A percentile compares a stretch with the other conserved stretches of the same genome.
These are phyloP conservation scores for Citrullus mucosospermus DNA, from an alignment of 306 rosid genomes.

Conservation along the genomic window DNA sequence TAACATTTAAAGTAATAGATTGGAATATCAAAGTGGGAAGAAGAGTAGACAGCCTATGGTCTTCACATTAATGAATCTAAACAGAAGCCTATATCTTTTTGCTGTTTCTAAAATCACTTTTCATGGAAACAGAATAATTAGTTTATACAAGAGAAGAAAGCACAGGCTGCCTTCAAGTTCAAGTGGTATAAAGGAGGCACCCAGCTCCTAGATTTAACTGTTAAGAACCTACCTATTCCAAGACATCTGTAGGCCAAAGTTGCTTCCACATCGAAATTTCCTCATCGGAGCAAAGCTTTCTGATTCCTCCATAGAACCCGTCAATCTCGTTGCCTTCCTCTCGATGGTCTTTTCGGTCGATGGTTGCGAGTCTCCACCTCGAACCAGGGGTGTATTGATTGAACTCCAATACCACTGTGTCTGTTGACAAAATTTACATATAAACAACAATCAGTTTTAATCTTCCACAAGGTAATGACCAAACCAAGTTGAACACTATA, in stretches of 20 bases:
- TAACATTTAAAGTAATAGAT: background rate
- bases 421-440: slow-evolving; percentile 21
- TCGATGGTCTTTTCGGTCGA: slow-evolving; percentile 57
- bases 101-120: background rate
- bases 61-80: slow-evolving; percentile 19
- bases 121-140: background rate
- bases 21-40: background rate
- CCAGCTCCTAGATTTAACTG: background rate
- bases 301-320: slow-evolving; percentile 84
- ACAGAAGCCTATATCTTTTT: background rate
- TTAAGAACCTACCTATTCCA: slow-evolving; percentile 30
- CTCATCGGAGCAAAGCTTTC: slow-evolving; percentile 37
- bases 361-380: slow-evolving; percentile 54
- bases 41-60: slow-evolving; percentile 8
- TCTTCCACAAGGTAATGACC: background rate
- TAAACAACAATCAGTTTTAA: background rate
- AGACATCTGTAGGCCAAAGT: slow-evolving; percentile 66
- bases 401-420: slow-evolving; percentile 78
- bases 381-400: slow-evolving; percentile 76
- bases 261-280: slow-evolving; percentile 63
- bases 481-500: background rate
- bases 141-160: background rate
- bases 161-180: background rate
- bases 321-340: slow-evolving; percentile 82
- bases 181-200: background rate